phyloP scores from a whole-genome alignment of 768 basidiomycete genomes.

The Rhizopogon roseolus region DNA sequence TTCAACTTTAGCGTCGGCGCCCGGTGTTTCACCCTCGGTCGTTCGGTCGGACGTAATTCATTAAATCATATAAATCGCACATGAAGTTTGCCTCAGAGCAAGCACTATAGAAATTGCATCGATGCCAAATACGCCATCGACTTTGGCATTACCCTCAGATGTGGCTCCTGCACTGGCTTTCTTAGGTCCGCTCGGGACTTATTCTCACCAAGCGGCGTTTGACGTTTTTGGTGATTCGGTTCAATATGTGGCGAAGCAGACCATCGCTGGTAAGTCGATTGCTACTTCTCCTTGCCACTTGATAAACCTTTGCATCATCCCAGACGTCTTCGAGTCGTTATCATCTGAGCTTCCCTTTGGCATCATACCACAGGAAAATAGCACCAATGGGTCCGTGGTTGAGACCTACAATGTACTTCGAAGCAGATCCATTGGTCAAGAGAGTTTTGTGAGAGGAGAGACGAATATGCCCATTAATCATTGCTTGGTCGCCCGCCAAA shows the following conservation, averaged over 20 bases:
- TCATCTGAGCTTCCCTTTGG: conserved; percentile 41
- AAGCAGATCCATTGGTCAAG: conserved; percentile 27
- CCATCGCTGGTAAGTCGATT: conserved; percentile 34
- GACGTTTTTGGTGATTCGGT: conserved; percentile 42
- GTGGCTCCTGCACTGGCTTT: conserved; percentile 37
- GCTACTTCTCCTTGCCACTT: neutral
- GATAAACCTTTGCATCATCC: neutral
- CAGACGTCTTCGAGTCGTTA: conserved; percentile 59
- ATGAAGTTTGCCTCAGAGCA: neutral
- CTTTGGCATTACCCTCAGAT: conserved; percentile 1
- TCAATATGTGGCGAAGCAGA: conserved; percentile 35
- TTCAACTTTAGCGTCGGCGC: no score
- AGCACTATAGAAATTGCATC: neutral
- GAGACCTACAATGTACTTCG: conserved; percentile 73
- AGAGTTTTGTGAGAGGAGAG: conserved; percentile 56
- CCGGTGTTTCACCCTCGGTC: neutral
- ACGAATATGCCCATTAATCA: conserved; percentile 60
- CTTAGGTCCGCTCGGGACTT: conserved; percentile 68
- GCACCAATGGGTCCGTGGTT: conserved; percentile 64
- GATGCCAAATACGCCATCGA: neutral
- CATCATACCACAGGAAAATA: conserved; percentile 80
- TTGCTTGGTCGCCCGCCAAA: conserved; percentile 59
- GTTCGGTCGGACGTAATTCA: neutral
- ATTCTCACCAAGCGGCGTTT: conserved; percentile 58
- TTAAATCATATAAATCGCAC: neutral